Evolutionary conservation across 129 eudicot genomes (phyloP).

Genomic region (Flaveria ramosissima): DNA sequence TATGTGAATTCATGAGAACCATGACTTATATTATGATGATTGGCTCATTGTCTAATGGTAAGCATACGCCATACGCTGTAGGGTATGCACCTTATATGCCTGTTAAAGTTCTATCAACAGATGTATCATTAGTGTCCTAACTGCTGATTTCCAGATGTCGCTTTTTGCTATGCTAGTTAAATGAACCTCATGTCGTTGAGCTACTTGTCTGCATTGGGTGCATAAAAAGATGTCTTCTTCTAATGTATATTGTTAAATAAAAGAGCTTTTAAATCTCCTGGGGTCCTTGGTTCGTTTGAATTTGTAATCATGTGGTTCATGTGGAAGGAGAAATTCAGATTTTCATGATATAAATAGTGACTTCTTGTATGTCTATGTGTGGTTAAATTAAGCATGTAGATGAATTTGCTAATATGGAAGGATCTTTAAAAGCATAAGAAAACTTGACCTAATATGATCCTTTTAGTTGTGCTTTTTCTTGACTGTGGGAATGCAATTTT

Average conservation of each 20-base stretch:
- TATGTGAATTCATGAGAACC: neutral
- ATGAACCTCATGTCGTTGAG: neutral
- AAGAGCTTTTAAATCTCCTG: neutral
- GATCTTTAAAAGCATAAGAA: neutral
- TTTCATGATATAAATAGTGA: neutral
- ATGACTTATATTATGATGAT: neutral
- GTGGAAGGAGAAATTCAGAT: neutral
- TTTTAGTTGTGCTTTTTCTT: neutral
- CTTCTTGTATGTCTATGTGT: neutral
- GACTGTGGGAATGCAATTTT: neutral
- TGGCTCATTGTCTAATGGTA: neutral
- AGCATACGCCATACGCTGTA: neutral
- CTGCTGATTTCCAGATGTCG: neutral
- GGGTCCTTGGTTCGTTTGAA: neutral
- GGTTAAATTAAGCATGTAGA: slow-evolving; percentile 3
- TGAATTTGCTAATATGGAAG: neutral
- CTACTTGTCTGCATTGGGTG: neutral
- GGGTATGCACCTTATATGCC: neutral
- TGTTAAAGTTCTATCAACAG: neutral
- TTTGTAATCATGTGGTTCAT: neutral
- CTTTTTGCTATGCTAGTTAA: neutral
- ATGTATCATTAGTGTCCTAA: neutral
- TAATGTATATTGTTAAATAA: neutral
- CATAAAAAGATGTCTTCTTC: neutral
- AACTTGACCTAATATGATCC: neutral